Evolutionary conservation across 768 basidiomycete species (phyloP), one percentile per base, ranked within the genome.

Genomic region (Glaciozyma martinii): DNA sequence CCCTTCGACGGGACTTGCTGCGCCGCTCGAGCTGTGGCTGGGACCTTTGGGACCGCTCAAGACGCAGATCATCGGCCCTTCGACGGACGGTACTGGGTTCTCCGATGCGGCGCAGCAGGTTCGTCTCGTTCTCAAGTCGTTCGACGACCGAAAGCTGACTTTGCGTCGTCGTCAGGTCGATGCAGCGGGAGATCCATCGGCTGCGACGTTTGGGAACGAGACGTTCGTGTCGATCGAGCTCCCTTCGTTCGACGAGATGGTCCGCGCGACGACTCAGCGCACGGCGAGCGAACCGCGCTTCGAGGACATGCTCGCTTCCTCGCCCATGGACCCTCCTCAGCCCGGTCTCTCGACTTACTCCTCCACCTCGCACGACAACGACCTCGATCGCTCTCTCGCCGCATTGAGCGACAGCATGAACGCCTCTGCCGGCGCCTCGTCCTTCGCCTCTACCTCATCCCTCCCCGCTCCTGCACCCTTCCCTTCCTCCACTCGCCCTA

Each of bases 21-120:
- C 81, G n/a, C 84, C 91, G 2, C 81, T 94, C 50, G 86, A 90
- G 70, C 85, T 94, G 25, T 94, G 91, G 78, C 82, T 95, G 12
- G 91, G 92, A 33, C 88, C 87, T 68, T 80, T 94, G 25, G 92
- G 92, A 12, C 92, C 92, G 19, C 81, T 95, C 50, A 81, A 80
- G n/a, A 80, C 85, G 59, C 85, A 87, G 64, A 86, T 85, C 25
- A 80, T 79, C 47, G 80, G 86, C 32, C 80, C 84, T 23, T 79
- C 84, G n/a, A n/a, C n/a, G n/a, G n/a, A n/a, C n/a, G n/a, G n/a
- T n/a, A 0, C 87, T 84, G 68, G 80, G n/a, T 15, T 16, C 33
- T 12, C 53, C 53, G 16, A 32, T 16, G 50, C 15, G 25, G 21
- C 46, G 46, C 19, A 23, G 21, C 46, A 47, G 46, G 46, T 47